Evolutionary conservation across 805 yeast species (phyloP), one percentile per base, ranked within the genome.

Genomic region (Tetrapisispora pingtungensis): DNA sequence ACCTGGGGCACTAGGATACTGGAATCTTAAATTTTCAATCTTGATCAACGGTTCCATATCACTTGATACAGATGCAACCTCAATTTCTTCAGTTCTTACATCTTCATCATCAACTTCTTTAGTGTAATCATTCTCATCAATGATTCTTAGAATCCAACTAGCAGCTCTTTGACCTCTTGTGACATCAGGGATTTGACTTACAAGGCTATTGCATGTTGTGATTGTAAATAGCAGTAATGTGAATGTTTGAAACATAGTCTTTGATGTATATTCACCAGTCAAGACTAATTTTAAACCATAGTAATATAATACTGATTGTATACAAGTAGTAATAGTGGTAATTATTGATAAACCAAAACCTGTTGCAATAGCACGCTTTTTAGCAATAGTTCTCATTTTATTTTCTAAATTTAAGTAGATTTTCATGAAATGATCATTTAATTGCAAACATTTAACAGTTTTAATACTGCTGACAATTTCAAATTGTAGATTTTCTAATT

Each of bases 91-190:
- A 12, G 12, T 17, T 34, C 52, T 44, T 8, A 41, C 43, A 18
- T 40, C 31, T 13, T 26, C 27, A 20, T 36, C 15, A 33, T 18
- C 18, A n/a, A 33, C n/a, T 38, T 49, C 48, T 19, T 40, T 43
- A 13, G 50, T 43, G 10, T 24, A 28, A 34, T 41, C 44, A 6
- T 30, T 33, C 40, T 58, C 56, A 15, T 54, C 54, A 3, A 61
- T 36, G 2, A 82, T 53, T 18, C 64, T 60, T 43, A 74, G 64
- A 1, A 82, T 62, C 49, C 71, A 67, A 20, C 75, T 70, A 0
- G 81, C 86, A 10, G 85, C 86, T 53, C 89, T 66, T 56, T 85
- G 81, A 0, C 95, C 96, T 46, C 88, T 74, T 18, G 82, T 74
- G 3, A 88, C 72, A 47, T 81, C 84, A 0, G 97, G 96, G n/a